These are phyloP conservation scores for Dendrocalamus sinicus DNA, from an alignment of 176 grass and related monocot genomes.

Conservation along the genomic window DNA sequence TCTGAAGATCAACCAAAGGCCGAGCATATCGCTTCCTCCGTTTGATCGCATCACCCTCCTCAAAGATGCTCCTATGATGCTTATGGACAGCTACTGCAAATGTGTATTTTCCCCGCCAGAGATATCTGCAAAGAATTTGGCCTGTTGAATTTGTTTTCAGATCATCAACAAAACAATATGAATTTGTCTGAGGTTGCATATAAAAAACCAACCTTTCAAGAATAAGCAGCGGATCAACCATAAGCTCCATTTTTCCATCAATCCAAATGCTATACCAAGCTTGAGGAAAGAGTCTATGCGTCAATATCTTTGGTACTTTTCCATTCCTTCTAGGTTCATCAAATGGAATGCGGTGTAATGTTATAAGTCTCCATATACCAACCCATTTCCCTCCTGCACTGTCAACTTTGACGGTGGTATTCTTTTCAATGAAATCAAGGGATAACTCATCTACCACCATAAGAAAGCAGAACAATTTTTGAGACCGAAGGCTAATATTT, in stretches of 20 bases:
- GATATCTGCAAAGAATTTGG: constrained; percentile 62
- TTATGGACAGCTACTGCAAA: constrained; percentile 95
- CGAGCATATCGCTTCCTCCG: constrained; percentile 89
- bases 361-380: constrained; percentile 90
- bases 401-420: constrained; percentile 67
- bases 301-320: constrained; percentile 97
- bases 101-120: constrained; percentile 84
- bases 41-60: constrained; percentile 96
- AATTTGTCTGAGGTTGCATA: not conserved
- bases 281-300: constrained; percentile 89
- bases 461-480: constrained; percentile 94
- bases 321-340: constrained; percentile 99
- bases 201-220: constrained; percentile 76
- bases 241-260: constrained; percentile 99
- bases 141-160: constrained; percentile 26
- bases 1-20: constrained; percentile 93
- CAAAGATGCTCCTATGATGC: constrained; percentile 93
- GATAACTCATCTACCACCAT: constrained; percentile 97
- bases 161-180: not conserved
- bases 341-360: constrained; percentile 69
- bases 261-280: constrained; percentile 99
- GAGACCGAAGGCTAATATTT: constrained; percentile 79
- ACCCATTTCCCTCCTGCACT: constrained; percentile 87
- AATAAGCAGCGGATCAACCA: constrained; percentile 93
- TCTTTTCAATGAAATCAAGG: constrained; percentile 90